phyloP scores from a whole-genome alignment of 2,329 filamentous ascomycete species.

The Cladosporium colombiae region DNA sequence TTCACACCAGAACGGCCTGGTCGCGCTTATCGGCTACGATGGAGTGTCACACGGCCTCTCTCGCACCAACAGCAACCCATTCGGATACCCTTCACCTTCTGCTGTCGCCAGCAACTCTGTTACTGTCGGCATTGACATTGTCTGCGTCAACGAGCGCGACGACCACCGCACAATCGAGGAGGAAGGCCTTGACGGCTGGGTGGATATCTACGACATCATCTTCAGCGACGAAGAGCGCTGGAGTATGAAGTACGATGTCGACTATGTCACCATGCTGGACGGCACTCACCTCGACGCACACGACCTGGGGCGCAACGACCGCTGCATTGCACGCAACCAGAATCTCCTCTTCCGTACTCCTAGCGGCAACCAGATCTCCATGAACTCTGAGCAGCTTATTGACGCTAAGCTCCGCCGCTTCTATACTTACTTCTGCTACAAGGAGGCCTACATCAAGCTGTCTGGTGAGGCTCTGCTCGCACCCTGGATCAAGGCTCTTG shows the following conservation, averaged over 20 bases:
- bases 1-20: conserved; percentile 75
- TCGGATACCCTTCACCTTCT: conserved; percentile 31
- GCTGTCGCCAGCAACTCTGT: conserved; percentile 34
- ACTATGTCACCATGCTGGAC: conserved; percentile 48
- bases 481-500: conserved; percentile 68
- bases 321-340: conserved; percentile 43
- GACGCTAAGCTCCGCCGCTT: conserved; percentile 69
- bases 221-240: conserved; percentile 63
- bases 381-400: conserved; percentile 50
- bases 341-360: conserved; percentile 42
- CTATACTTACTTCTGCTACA: conserved; percentile 76
- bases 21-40: conserved; percentile 62
- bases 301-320: conserved; percentile 46
- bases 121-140: conserved; percentile 72
- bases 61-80: conserved; percentile 30
- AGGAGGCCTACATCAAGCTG: conserved; percentile 82
- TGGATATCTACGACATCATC: conserved; percentile 72
- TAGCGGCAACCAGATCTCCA: conserved; percentile 38
- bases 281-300: conserved; percentile 43
- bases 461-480: conserved; percentile 76
- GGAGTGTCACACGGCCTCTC: conserved; percentile 29
- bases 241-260: conserved; percentile 60
- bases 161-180: conserved; percentile 60
- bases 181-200: conserved; percentile 66
- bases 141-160: conserved; percentile 70